phyloP scores from a whole-genome alignment of 306 rosid genomes.

The Quercus rubra region DNA sequence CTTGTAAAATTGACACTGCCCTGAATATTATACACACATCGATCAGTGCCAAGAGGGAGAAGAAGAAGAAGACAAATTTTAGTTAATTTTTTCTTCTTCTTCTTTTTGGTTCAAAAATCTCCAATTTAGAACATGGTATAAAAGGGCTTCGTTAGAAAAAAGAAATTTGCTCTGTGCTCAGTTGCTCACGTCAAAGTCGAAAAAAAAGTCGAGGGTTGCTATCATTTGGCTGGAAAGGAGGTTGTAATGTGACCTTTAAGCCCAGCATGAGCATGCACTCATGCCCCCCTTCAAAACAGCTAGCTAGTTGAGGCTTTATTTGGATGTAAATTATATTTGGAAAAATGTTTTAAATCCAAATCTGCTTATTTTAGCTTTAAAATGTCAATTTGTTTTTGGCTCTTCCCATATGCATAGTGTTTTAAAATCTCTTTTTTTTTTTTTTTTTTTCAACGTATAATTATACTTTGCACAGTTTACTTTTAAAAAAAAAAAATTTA shows the following conservation, averaged over 20 bases:
- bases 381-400: too few species aligned
- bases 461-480: background rate
- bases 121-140: background rate
- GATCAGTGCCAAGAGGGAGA: background rate
- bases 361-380: too few species aligned
- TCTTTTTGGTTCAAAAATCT: background rate
- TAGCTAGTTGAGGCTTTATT: background rate
- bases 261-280: background rate
- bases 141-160: too few species aligned
- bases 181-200: background rate
- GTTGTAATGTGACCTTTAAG: background rate
- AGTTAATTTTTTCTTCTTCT: background rate
- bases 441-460: too few species aligned
- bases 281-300: background rate
- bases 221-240: background rate
- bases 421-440: too few species aligned
- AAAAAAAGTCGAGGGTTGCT: background rate
- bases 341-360: background rate
- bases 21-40: background rate
- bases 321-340: background rate
- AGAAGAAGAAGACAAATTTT: slow-evolving; percentile 2
- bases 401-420: too few species aligned
- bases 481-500: too few species aligned
- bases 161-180: background rate
- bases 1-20: slow-evolving; percentile 7